Percentiles rank a stretch among this genome's conserved stretches.
These are phyloP conservation scores for Spathaspora boniae DNA, from an alignment of 805 yeast species.

Conservation along the genomic window DNA sequence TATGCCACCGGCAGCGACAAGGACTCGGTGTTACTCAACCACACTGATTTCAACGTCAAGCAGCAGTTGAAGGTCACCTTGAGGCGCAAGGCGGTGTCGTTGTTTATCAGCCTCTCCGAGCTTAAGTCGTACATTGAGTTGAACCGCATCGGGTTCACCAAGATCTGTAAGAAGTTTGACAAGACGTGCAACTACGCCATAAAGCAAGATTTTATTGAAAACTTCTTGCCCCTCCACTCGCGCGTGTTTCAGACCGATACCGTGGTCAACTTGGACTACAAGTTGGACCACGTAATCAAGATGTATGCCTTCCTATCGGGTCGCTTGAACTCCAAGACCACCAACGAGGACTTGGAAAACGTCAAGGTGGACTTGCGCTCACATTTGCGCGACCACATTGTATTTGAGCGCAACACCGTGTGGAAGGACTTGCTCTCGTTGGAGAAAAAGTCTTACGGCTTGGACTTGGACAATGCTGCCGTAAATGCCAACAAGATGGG, in stretches of 20 bases:
- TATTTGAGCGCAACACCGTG: slow-evolving; percentile 96
- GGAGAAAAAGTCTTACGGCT: slow-evolving; percentile 28
- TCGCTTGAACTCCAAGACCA: slow-evolving; percentile 40
- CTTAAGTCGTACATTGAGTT: slow-evolving; percentile 78
- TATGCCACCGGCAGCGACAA: slow-evolving; percentile 19
- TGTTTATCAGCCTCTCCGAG: slow-evolving; percentile 76
- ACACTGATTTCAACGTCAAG: slow-evolving; percentile 47
- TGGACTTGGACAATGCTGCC: slow-evolving; percentile 19
- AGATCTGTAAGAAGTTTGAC: slow-evolving; percentile 89
- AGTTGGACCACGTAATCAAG: slow-evolving; percentile 50
- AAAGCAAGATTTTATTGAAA: slow-evolving; percentile 53
- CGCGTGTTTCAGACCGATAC: slow-evolving; percentile 50
- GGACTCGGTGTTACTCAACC: slow-evolving; percentile 49
- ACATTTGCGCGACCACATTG: slow-evolving; percentile 82
- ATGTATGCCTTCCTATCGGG: slow-evolving; percentile 49
- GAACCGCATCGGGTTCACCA: slow-evolving; percentile 84
- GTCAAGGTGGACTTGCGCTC: slow-evolving; percentile 47
- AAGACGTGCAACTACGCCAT: slow-evolving; percentile 66
- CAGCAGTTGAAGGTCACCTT: slow-evolving; percentile 57
- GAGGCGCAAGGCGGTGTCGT: slow-evolving; percentile 60
- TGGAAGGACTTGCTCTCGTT: slow-evolving; percentile 96
- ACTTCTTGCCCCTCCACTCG: slow-evolving; percentile 43
- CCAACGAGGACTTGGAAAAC: slow-evolving; percentile 42
- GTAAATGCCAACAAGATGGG: slow-evolving; percentile 21
- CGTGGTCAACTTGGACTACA: slow-evolving; percentile 38